Conservation (phyloP, 768 basidiomycete species). For the Naganishia onofrii region DNA sequence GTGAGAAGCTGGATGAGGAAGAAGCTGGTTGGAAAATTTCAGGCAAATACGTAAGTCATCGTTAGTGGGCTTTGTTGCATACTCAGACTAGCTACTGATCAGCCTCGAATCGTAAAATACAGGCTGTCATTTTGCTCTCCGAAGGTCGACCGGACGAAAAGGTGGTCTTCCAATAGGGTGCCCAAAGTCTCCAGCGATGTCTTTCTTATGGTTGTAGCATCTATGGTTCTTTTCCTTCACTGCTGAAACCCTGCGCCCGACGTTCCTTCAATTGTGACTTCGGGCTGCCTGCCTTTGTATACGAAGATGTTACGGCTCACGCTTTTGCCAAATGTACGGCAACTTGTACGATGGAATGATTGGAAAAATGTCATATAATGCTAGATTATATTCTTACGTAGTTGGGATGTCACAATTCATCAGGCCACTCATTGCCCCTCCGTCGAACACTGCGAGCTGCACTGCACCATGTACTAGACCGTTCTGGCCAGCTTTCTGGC, state of each 20-base stretch:
- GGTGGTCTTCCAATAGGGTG: conserved; percentile 60
- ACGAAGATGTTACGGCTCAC: not conserved
- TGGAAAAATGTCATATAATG: not conserved
- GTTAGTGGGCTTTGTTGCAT: not conserved
- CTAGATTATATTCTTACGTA: too few species aligned
- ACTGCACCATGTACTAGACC: too few species aligned
- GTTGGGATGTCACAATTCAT: too few species aligned
- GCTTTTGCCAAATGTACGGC: not conserved
- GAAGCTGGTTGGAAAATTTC: conserved; percentile 97
- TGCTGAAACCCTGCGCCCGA: not conserved
- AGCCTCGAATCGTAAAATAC: conserved; percentile 10
- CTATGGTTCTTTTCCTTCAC: not conserved
- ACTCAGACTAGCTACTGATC: conserved; percentile 8
- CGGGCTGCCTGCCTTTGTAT: too few species aligned
- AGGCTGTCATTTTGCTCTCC: conserved; percentile 77
- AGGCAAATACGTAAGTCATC: conserved; percentile 73
- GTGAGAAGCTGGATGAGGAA: conserved; percentile 73
- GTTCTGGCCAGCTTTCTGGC: too few species aligned
- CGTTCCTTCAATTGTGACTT: not conserved
- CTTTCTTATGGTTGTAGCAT: not conserved
- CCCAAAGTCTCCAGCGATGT: too few species aligned
- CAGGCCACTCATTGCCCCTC: too few species aligned
- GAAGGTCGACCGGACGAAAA: conserved; percentile 86
- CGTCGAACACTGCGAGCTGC: too few species aligned
- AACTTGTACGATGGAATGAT: conserved; percentile 2